Conservation (phyloP, 768 basidiomycete species). For the Lactarius trivialis region DNA sequence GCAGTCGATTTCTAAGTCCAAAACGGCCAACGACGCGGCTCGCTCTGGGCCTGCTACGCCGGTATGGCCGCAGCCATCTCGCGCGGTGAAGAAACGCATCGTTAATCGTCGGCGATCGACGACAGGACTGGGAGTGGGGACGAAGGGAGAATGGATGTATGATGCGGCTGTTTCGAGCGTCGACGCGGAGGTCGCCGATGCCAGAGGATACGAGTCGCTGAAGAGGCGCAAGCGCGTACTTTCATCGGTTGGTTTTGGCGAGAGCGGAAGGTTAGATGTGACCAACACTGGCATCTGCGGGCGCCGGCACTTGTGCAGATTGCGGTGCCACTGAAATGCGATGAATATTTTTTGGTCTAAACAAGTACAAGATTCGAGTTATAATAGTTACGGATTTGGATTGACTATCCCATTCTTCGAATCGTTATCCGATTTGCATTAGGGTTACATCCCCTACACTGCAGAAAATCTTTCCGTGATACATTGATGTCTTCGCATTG, state of each 20-base stretch:
- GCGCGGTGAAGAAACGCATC: slow-evolving; percentile 24
- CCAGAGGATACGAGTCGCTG: slow-evolving; percentile 3
- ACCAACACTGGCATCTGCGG: neutral
- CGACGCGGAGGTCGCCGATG: slow-evolving; percentile 13
- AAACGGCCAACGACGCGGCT: neutral
- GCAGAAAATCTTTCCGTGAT: too few species aligned
- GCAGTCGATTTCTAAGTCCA: slow-evolving; percentile 1
- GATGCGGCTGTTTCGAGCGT: slow-evolving; percentile 18
- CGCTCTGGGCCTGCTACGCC: neutral
- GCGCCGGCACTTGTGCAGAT: neutral
- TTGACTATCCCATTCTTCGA: too few species aligned
- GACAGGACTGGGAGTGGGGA: slow-evolving; percentile 13
- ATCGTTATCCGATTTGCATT: neutral
- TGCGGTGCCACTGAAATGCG: neutral
- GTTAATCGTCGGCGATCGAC: slow-evolving; percentile 22
- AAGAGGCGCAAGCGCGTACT: slow-evolving; percentile 21
- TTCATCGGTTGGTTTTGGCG: slow-evolving; percentile 16
- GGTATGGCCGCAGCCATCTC: slow-evolving; percentile 5
- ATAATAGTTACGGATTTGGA: too few species aligned
- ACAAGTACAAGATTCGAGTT: too few species aligned
- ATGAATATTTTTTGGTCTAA: neutral
- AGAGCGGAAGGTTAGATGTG: slow-evolving; percentile 6
- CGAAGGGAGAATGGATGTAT: slow-evolving; percentile 20
- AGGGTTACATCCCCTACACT: too few species aligned
- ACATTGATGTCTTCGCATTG: too few species aligned